Percentiles rank a stretch among this genome's conserved stretches.
phyloP scores from a whole-genome alignment of 1,139 yeast species.

The Yamadazyma spencermartinsiae region DNA sequence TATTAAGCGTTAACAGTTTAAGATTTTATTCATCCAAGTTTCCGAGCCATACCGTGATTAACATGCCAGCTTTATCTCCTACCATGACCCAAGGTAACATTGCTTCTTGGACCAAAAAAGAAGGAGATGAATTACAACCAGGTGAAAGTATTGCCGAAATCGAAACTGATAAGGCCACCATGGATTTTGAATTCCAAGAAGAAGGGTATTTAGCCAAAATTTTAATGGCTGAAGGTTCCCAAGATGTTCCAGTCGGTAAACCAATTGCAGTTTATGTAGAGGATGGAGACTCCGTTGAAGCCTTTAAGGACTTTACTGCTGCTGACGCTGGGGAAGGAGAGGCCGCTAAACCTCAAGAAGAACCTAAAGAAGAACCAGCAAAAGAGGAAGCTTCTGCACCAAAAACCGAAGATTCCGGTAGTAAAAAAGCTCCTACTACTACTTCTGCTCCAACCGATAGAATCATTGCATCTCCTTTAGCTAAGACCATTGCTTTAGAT shows the following conservation, averaged over 20 bases:
- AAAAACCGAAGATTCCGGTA: conserved; percentile 18
- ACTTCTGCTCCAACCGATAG: conserved; percentile 50
- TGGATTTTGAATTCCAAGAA: conserved; percentile 99
- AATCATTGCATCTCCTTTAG: conserved; percentile 92
- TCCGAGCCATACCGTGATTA: conserved; percentile 70
- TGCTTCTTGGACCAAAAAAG: conserved; percentile 83
- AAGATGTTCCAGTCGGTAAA: conserved; percentile 88
- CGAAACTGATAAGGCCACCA: conserved; percentile 97
- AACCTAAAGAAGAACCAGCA: conserved; percentile 20
- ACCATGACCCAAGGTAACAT: conserved; percentile 97
- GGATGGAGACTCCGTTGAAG: conserved; percentile 78
- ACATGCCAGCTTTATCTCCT: conserved; percentile 94
- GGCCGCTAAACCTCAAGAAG: conserved; percentile 38
- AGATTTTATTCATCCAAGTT: conserved; percentile 50
- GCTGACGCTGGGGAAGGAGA: conserved; percentile 75
- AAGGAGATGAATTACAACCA: conserved; percentile 83
- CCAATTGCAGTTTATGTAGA: conserved; percentile 98
- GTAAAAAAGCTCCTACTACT: conserved; percentile 23
- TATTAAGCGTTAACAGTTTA: conserved; percentile 6
- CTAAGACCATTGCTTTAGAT: conserved; percentile 91
- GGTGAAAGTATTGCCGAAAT: conserved; percentile 96
- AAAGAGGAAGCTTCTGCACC: conserved; percentile 22
- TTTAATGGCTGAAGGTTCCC: conserved; percentile 80
- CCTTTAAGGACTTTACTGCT: conserved; percentile 81
- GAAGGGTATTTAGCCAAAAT: conserved; percentile 95